A percentile compares a stretch with the other conserved stretches of the same genome.
Conservation (phyloP, 306 rosid species). For the Vigna reflexopilosa region DNA sequence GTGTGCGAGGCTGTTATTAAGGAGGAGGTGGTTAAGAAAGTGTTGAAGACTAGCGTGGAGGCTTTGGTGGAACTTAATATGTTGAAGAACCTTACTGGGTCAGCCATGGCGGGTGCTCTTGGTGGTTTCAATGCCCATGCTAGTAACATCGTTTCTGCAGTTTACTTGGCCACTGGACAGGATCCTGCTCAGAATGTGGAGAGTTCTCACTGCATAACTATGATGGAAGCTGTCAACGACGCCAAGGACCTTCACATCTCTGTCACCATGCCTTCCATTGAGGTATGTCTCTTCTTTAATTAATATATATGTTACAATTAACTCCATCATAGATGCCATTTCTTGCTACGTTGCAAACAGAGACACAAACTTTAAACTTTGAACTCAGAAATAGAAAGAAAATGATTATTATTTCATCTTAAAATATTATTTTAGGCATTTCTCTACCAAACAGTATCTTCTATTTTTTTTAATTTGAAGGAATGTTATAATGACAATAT, state of each 20-base stretch:
- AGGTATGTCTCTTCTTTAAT: constrained; percentile 48
- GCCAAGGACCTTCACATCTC: constrained; percentile 88
- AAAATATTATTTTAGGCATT: no score
- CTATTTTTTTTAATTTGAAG: no score
- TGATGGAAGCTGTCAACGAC: constrained; percentile 87
- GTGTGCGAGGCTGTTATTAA: constrained; percentile 84
- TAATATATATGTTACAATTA: no score
- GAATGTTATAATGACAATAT: no score
- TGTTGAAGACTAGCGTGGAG: constrained; percentile 77
- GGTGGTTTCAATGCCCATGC: constrained; percentile 99
- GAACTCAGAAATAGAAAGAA: no score
- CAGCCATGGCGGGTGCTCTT: constrained; percentile 91
- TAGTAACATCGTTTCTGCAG: constrained; percentile 81
- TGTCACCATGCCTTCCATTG: constrained; percentile 93
- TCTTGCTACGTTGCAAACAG: no score
- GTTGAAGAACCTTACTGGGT: constrained; percentile 92
- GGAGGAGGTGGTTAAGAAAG: constrained; percentile 82
- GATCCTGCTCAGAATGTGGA: constrained; percentile 97
- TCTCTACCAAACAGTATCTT: no score
- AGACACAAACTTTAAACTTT: no score
- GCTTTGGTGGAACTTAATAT: constrained; percentile 87
- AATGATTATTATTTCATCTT: no score
- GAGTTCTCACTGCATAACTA: constrained; percentile 91
- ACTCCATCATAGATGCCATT: no score
- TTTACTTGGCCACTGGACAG: constrained; percentile 92